phyloP scores from a whole-genome alignment of 2,329 filamentous ascomycete genomes.

The Trichoderma cornu-damae region DNA sequence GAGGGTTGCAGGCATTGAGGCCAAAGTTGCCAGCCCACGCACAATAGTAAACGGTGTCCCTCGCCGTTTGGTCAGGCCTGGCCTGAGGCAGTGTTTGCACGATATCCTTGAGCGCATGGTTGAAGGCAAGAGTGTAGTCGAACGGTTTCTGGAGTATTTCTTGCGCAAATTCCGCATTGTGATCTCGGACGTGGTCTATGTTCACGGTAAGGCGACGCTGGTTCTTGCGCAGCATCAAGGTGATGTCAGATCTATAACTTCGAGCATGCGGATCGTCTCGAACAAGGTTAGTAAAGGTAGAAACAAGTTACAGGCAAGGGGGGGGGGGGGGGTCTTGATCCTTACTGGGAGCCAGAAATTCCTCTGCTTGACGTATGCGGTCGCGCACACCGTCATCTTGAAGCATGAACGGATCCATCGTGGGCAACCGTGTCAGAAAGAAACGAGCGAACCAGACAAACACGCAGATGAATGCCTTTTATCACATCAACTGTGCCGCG shows the following conservation, averaged over 20 bases:
- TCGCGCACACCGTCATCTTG: slow-evolving; percentile 80
- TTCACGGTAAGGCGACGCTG: slow-evolving; percentile 63
- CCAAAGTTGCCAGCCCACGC: slow-evolving; percentile 97
- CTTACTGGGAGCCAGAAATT: slow-evolving; percentile 89
- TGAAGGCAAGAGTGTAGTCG: slow-evolving; percentile 82
- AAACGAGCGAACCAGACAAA: neutral
- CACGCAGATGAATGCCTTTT: neutral
- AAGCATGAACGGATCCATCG: slow-evolving; percentile 69
- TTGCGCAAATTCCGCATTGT: slow-evolving; percentile 74
- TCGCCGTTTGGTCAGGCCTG: slow-evolving; percentile 67
- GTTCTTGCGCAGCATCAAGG: slow-evolving; percentile 66
- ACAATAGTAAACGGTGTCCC: slow-evolving; percentile 87
- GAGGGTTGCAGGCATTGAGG: slow-evolving; percentile 87
- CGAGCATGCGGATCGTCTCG: slow-evolving; percentile 50
- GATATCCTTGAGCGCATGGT: slow-evolving; percentile 83
- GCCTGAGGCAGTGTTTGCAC: slow-evolving; percentile 74
- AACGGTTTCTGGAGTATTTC: slow-evolving; percentile 80
- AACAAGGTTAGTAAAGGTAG: slow-evolving; percentile 1
- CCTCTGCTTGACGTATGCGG: slow-evolving; percentile 79
- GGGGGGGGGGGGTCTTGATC: no score
- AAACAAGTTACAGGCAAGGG: neutral
- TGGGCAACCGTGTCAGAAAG: slow-evolving; percentile 22
- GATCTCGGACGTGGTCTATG: slow-evolving; percentile 85
- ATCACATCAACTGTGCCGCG: neutral
- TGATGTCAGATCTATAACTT: slow-evolving; percentile 87